Evolutionary conservation across 139 green algal genomes (phyloP).

Genomic region (Pleodorina starrii): DNA sequence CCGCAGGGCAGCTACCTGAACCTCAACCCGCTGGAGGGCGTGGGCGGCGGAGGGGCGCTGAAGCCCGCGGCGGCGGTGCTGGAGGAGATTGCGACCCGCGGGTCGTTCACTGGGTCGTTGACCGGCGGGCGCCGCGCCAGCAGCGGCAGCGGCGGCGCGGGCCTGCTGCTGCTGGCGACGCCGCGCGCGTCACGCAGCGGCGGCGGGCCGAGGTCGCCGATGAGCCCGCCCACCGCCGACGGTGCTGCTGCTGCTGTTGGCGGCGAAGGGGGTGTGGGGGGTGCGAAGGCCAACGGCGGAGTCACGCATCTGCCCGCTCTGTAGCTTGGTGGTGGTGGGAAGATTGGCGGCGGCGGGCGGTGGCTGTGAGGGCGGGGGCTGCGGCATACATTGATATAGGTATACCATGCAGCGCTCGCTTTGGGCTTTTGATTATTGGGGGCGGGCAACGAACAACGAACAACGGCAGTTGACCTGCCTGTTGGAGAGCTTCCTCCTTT

Average conservation of each 20-base stretch:
- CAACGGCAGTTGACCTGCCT: too few species aligned
- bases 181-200: not conserved
- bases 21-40: conserved; percentile 42
- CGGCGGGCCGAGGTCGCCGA: not conserved
- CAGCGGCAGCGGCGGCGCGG: not conserved
- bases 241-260: not conserved
- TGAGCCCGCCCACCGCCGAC: not conserved
- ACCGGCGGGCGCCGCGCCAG: not conserved
- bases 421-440: too few species aligned
- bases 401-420: too few species aligned
- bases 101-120: not conserved
- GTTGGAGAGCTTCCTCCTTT: too few species aligned
- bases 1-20: conserved; percentile 49
- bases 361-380: too few species aligned
- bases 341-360: too few species aligned
- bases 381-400: too few species aligned
- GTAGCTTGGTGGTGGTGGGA: too few species aligned
- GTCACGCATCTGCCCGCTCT: not conserved
- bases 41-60: not conserved
- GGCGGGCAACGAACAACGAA: too few species aligned
- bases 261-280: not conserved
- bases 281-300: not conserved
- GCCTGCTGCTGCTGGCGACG: not conserved
- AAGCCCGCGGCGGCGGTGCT: conserved; percentile 37
- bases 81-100: conserved; percentile 12